Conservation (phyloP, 192 early-diverging fungal species). For the Entomortierella lignicola region DNA sequence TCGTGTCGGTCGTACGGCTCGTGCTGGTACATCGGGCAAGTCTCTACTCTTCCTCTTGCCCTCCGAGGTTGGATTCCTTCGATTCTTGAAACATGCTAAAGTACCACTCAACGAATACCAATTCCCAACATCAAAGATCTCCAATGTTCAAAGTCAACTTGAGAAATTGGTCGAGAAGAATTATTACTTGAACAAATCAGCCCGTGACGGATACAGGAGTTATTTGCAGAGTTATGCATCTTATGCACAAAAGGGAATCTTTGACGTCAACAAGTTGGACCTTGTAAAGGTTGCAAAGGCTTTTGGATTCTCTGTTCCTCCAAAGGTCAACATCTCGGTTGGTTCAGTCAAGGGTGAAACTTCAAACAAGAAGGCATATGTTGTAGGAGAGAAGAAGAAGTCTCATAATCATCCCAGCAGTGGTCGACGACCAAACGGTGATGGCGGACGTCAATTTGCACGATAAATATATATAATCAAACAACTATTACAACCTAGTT, state of each 20-base stretch:
- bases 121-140: slow-evolving; percentile 93
- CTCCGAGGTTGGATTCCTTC: slow-evolving; percentile 93
- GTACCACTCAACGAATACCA: slow-evolving; percentile 99
- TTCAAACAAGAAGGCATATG: slow-evolving; percentile 52
- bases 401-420: slow-evolving; percentile 42
- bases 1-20: slow-evolving; percentile 95
- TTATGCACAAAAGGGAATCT: slow-evolving; percentile 96
- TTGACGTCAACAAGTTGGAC: slow-evolving; percentile 92
- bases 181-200: slow-evolving; percentile 96
- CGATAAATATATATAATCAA: slow-evolving; percentile 13
- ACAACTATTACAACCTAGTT: background rate
- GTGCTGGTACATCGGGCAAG: slow-evolving; percentile 89
- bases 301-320: slow-evolving; percentile 96
- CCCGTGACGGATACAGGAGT: slow-evolving; percentile 95
- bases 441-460: slow-evolving; percentile 52
- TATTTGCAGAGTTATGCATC: slow-evolving; percentile 97
- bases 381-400: slow-evolving; percentile 50
- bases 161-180: slow-evolving; percentile 98
- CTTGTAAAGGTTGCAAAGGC: slow-evolving; percentile 91
- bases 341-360: slow-evolving; percentile 56
- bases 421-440: slow-evolving; percentile 34
- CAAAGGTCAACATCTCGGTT: slow-evolving; percentile 86
- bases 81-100: slow-evolving; percentile 98
- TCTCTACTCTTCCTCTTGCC: slow-evolving; percentile 97
- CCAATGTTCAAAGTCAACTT: slow-evolving; percentile 96